Conservation (phyloP, 805 yeast species). For the Zygoascus flipseniorum region DNA sequence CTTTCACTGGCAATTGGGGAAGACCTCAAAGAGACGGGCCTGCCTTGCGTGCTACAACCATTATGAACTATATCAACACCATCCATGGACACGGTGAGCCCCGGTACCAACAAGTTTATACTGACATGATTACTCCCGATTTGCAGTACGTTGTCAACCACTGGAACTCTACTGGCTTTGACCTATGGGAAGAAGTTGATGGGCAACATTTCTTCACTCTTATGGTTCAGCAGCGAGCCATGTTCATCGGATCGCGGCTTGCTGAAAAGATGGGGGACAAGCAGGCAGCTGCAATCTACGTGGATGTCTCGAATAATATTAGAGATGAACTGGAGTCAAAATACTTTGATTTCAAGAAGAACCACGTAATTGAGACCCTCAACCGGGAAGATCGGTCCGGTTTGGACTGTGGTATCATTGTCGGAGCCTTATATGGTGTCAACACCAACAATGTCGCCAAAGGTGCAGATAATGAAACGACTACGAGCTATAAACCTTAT, state of each 20-base stretch:
- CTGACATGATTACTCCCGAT: constrained; percentile 56
- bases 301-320: constrained; percentile 1
- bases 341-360: constrained; percentile 25
- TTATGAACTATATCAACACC: constrained; percentile 41
- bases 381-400: constrained; percentile 49
- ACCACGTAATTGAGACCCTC: constrained; percentile 69
- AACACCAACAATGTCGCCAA: constrained; percentile 4
- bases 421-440: constrained; percentile 35
- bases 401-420: constrained; percentile 66
- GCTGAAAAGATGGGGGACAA: constrained; percentile 25
- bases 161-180: constrained; percentile 69
- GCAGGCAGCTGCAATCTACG: neutral
- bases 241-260: constrained; percentile 44
- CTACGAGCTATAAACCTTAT: constrained; percentile 20
- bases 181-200: constrained; percentile 85
- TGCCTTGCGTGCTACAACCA: constrained; percentile 64
- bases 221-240: constrained; percentile 62
- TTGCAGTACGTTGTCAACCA: constrained; percentile 49
- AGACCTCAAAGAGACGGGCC: constrained; percentile 97
- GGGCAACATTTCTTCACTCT: constrained; percentile 75
- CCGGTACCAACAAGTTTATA: constrained; percentile 36
- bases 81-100: neutral
- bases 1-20: constrained; percentile 73
- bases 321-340: constrained; percentile 1
- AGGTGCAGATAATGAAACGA: constrained; percentile 9